Conservation (phyloP, 768 basidiomycete species). For the Lentinula sp. region DNA sequence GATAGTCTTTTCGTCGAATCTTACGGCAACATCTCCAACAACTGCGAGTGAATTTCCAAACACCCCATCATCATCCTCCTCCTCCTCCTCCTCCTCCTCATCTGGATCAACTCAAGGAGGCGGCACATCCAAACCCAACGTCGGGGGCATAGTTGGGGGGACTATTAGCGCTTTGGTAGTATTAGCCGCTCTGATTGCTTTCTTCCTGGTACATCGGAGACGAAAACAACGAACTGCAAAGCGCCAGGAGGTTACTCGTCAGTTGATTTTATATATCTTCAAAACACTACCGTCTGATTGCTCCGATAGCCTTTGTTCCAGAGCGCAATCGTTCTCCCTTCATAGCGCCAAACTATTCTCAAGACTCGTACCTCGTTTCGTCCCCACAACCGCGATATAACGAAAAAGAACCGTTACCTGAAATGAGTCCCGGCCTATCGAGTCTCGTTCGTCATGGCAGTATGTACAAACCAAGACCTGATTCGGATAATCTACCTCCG, state of each 20-base stretch:
- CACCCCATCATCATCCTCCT: not conserved
- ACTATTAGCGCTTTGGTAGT: not conserved
- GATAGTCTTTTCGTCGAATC: not conserved
- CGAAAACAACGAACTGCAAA: not conserved
- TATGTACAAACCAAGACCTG: conserved; percentile 1
- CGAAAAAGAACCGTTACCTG: not conserved
- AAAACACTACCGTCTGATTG: not conserved
- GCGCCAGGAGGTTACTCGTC: not conserved
- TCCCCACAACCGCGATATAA: not conserved
- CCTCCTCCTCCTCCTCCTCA: not conserved
- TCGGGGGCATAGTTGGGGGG: conserved; percentile 3
- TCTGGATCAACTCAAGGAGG: not conserved
- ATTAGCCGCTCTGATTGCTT: not conserved
- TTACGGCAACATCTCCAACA: not conserved
- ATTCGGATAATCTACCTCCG: not conserved
- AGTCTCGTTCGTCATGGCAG: conserved; percentile 1
- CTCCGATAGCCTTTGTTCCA: not conserved
- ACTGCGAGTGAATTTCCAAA: not conserved
- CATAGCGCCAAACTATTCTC: not conserved
- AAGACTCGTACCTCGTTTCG: not conserved
- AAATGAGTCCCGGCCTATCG: not conserved
- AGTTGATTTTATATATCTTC: not conserved
- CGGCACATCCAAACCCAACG: not conserved
- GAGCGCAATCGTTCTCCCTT: not conserved
- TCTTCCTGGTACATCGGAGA: not conserved